phyloP scores from a whole-genome alignment of 257 asterid species.

The Primulina tabacum region DNA sequence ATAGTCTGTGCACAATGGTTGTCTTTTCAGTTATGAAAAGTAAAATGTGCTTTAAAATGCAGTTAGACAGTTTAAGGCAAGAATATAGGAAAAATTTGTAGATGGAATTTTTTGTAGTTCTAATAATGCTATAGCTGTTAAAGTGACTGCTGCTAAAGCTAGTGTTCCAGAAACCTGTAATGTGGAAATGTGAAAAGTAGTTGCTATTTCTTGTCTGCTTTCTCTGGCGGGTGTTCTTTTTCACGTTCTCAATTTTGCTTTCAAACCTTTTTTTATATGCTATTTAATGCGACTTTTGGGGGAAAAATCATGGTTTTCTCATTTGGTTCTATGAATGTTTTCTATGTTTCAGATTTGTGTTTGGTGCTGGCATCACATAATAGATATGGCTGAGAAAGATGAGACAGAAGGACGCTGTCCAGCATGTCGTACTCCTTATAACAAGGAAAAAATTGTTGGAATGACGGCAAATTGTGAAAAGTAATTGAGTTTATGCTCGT shows the following conservation, averaged over 20 bases:
- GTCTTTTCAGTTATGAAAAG: not conserved
- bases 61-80: not conserved
- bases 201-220: not conserved
- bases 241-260: not conserved
- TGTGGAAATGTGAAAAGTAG: not conserved
- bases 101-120: not conserved
- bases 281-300: not conserved
- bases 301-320: constrained; percentile 8
- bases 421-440: constrained; percentile 92
- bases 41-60: not conserved
- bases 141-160: not conserved
- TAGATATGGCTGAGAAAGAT: constrained; percentile 99
- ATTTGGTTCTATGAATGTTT: constrained; percentile 15
- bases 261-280: not conserved
- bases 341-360: constrained; percentile 65
- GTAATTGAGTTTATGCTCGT: constrained; percentile 35
- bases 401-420: constrained; percentile 95
- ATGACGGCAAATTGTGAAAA: constrained; percentile 70
- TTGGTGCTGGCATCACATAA: constrained; percentile 99
- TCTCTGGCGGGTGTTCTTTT: not conserved
- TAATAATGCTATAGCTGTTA: not conserved
- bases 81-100: not conserved
- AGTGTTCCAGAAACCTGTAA: not conserved
- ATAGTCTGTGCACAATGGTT: not conserved
- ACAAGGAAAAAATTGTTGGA: constrained; percentile 95